Base-by-base conservation (phyloP, 2,329 filamentous ascomycete genomes). In the Claviceps capensis region DNA sequence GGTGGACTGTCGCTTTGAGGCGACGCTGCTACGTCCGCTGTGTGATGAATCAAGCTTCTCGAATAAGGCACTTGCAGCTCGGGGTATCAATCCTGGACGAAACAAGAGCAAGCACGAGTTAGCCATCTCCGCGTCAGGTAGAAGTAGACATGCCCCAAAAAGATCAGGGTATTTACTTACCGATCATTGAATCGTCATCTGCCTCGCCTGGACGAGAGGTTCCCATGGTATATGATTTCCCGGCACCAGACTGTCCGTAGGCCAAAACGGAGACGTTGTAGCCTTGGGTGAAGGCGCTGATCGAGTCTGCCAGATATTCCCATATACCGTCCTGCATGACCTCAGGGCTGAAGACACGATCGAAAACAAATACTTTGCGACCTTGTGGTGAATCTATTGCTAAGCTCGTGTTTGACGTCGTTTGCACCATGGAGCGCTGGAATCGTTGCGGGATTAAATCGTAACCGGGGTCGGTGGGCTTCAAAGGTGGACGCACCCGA, bases 211-310 rank as follows among this genome's bases (percentile, higher is more conserved):
- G 88, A 4, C 89, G 89, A 0, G 91, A 89, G 0, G 93, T 98
- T 53, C 93, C 93, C 93, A 98, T 98, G 0, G 93, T 98, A 65
- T 95, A 97, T 2, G 91, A 97, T 71, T 98, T 98, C 60, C 93
- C 93, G 11, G 93, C 89, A 52, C 93, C 93, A 30, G 93, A 98
- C 72, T 98, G 93, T 58, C 93, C 93, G 63, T 98, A 98, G 47
- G 93, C 93, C 61, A 98, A 74, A 48, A 98, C 81, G 3, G 93
- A 98, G 53, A 98, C 93, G 79, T 98, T 98, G 78, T 97, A 98
- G 51, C 93, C 93, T 64, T 96, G 88, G 1, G 93, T 74, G 61
- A 98, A 98, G 2, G 90, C 87, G 60, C 77, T 81, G 59, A 97
- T 86, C 60, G 89, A 94, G 59, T 98, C 93, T 56, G 81, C 81